Evolutionary conservation across 768 basidiomycete genomes (phyloP).

Genomic region (Dioszegia hungarica): DNA sequence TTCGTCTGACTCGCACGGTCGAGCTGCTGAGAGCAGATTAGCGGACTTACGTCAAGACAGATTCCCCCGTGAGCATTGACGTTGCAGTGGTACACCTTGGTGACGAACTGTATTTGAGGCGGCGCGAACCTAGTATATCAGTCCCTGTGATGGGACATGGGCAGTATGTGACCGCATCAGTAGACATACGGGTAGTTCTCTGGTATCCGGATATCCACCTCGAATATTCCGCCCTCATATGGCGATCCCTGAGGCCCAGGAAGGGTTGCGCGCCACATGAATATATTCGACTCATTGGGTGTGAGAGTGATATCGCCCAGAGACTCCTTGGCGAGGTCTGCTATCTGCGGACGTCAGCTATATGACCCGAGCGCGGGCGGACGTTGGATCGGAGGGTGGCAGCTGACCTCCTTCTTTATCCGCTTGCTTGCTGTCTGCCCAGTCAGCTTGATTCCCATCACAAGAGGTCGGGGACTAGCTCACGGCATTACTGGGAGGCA

Average conservation of each 20-base stretch:
- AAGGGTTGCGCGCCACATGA: conserved; percentile 38
- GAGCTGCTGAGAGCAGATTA: neutral
- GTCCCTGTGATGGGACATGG: too few species aligned
- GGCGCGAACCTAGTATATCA: conserved; percentile 38
- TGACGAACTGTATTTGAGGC: conserved; percentile 40
- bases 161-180: neutral
- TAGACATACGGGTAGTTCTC: conserved; percentile 46
- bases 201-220: conserved; percentile 42
- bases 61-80: conserved; percentile 39
- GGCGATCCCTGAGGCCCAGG: conserved; percentile 45
- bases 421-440: conserved; percentile 39
- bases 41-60: conserved; percentile 38
- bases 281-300: conserved; percentile 44
- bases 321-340: conserved; percentile 43
- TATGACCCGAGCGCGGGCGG: neutral
- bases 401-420: conserved; percentile 44
- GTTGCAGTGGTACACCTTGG: conserved; percentile 48
- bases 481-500: conserved; percentile 9
- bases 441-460: neutral
- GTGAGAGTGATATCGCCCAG: conserved; percentile 38
- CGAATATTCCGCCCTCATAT: conserved; percentile 47
- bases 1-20: too few species aligned
- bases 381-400: neutral
- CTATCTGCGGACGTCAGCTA: conserved; percentile 25
- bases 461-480: neutral